A percentile compares a stretch with the other conserved stretches of the same genome.
Conservation (phyloP, 164 flowering plant genomes). For the Dillenia suffruticosa region DNA sequence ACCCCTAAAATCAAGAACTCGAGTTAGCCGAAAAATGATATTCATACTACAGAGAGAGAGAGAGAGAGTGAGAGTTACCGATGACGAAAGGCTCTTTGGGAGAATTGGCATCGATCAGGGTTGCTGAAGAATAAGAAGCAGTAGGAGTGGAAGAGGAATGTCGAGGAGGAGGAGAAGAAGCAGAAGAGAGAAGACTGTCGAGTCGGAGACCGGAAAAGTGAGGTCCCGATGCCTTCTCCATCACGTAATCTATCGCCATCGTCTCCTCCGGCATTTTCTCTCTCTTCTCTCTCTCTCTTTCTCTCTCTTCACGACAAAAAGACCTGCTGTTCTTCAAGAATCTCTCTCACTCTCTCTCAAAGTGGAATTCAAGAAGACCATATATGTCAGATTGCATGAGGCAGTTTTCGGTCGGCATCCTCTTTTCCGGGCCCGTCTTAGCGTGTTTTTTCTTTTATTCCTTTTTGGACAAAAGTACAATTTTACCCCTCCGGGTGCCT, state of each 20-base stretch:
- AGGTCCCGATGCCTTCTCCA: slow-evolving; percentile 85
- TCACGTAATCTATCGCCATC: slow-evolving; percentile 59
- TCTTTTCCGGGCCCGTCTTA: too few species aligned
- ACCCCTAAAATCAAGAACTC: slow-evolving; percentile 45
- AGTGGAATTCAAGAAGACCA: too few species aligned
- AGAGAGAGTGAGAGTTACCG: slow-evolving; percentile 32
- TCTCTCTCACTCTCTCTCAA: too few species aligned
- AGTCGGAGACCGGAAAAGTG: slow-evolving; percentile 93
- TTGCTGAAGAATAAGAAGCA: slow-evolving; percentile 14
- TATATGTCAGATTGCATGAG: too few species aligned
- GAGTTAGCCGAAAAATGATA: too few species aligned
- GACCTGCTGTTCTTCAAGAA: not conserved
- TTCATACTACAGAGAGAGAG: slow-evolving; percentile 7
- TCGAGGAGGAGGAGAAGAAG: slow-evolving; percentile 24
- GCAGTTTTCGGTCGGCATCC: too few species aligned
- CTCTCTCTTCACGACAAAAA: too few species aligned
- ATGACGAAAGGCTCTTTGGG: slow-evolving; percentile 83
- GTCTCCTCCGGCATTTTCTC: slow-evolving; percentile 41
- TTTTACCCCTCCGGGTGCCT: too few species aligned
- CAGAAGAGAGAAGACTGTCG: slow-evolving; percentile 44
- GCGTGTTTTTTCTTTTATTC: too few species aligned
- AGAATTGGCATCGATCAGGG: slow-evolving; percentile 19
- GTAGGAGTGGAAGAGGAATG: slow-evolving; percentile 16
- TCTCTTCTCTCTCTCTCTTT: not conserved
- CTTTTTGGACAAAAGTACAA: too few species aligned